A percentile compares a stretch with the other conserved stretches of the same genome.
These are phyloP conservation scores for Umbelopsis isabellina DNA, from an alignment of 192 early-diverging fungal species.

Conservation along the genomic window DNA sequence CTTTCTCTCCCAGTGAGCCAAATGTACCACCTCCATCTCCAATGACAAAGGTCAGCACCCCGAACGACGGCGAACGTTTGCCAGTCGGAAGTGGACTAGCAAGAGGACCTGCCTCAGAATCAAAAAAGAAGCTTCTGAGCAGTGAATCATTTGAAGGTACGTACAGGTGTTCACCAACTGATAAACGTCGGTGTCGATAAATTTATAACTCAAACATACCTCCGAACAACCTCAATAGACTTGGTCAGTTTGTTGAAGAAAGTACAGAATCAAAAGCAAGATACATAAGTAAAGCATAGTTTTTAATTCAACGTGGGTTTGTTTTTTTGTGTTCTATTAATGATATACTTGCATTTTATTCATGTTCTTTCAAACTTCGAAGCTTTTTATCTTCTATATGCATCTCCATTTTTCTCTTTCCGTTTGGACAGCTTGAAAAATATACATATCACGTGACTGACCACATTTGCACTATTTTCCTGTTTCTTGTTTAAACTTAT, in stretches of 20 bases:
- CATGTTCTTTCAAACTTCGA: no score
- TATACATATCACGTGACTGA: no score
- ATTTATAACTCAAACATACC: constrained; percentile 1
- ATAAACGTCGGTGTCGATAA: constrained; percentile 5
- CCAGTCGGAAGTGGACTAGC: background rate
- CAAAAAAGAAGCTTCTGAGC: constrained; percentile 15
- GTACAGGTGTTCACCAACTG: background rate
- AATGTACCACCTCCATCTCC: constrained; percentile 18
- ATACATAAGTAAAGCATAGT: background rate
- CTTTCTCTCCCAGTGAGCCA: constrained; percentile 13
- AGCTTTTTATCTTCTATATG: no score
- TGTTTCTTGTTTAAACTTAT: background rate
- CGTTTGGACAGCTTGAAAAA: no score
- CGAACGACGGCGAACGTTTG: constrained; percentile 4
- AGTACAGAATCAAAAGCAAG: constrained; percentile 17
- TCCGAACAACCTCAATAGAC: background rate
- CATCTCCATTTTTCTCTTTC: no score
- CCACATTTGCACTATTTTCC: background rate
- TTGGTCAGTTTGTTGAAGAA: constrained; percentile 15
- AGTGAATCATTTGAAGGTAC: constrained; percentile 18
- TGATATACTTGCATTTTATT: no score
- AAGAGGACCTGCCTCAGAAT: background rate
- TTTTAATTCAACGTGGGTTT: background rate
- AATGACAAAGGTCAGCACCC: constrained; percentile 16
- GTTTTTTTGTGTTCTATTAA: no score